Conservation (phyloP, 2,329 filamentous ascomycete species). For the Calonectria naviculata region DNA sequence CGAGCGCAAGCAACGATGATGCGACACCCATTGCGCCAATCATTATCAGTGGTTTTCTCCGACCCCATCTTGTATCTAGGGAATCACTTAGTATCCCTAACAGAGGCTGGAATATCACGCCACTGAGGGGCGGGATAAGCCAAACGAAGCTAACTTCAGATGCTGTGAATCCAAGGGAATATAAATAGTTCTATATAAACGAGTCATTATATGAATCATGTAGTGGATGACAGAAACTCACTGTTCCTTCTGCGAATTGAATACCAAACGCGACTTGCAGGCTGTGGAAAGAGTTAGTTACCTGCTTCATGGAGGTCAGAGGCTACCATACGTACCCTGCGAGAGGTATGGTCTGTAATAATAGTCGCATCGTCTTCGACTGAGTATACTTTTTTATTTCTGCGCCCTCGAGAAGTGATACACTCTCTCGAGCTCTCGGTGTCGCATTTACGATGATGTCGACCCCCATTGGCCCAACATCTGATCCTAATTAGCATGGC, state of each 20-base stretch:
- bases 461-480: too few relatives aligned
- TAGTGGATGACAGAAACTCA: not conserved
- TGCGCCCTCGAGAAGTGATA: too few relatives aligned
- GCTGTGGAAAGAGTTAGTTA: not conserved
- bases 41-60: not conserved
- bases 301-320: too few relatives aligned
- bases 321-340: not conserved
- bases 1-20: not conserved
- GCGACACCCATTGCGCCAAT: not conserved
- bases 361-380: too few relatives aligned
- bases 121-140: not conserved
- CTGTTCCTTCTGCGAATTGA: not conserved
- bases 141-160: not conserved
- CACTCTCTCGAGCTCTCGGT: too few relatives aligned
- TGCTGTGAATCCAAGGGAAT: not conserved
- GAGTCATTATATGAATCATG: not conserved
- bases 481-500: too few relatives aligned
- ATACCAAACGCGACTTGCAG: not conserved
- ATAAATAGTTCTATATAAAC: not conserved
- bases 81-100: not conserved
- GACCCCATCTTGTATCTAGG: not conserved
- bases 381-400: too few relatives aligned
- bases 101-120: not conserved
- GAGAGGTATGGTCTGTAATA: not conserved
- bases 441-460: too few relatives aligned